Percentiles rank a stretch among this genome's conserved stretches.
Evolutionary conservation across 495 filamentous ascomycete genomes (phyloP).

Genomic region (Aspergillus heteromorphus): DNA sequence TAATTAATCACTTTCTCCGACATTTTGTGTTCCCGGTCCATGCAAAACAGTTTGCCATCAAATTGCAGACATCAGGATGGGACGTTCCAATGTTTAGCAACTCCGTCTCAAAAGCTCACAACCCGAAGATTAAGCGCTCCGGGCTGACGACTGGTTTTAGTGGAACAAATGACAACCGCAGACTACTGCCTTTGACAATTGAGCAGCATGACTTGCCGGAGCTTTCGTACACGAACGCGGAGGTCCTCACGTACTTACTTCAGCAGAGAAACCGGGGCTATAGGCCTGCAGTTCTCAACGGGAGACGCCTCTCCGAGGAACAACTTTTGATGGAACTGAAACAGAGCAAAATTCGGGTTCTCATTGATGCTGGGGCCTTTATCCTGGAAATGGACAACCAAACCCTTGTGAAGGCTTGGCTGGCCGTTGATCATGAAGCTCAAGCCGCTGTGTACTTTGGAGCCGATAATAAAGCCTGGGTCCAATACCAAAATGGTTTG

Average conservation of each 20-base stretch:
- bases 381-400: constrained; percentile 58
- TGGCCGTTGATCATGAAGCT: constrained; percentile 31
- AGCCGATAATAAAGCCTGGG: constrained; percentile 36
- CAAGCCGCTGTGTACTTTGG: constrained; percentile 55
- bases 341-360: constrained; percentile 43
- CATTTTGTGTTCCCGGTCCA: constrained; percentile 58
- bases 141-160: constrained; percentile 59
- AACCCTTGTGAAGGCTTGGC: constrained; percentile 42
- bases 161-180: constrained; percentile 62
- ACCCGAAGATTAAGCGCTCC: background rate
- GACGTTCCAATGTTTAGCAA: constrained; percentile 41
- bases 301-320: background rate
- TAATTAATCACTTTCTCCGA: constrained; percentile 57
- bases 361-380: constrained; percentile 69
- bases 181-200: constrained; percentile 53
- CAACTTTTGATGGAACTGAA: constrained; percentile 51
- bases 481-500: constrained; percentile 37
- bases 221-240: constrained; percentile 58
- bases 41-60: constrained; percentile 55
- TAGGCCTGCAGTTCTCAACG: background rate
- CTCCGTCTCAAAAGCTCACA: background rate
- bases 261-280: constrained; percentile 13
- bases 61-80: constrained; percentile 64
- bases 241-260: constrained; percentile 54
- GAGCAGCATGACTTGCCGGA: constrained; percentile 49